phyloP scores from a whole-genome alignment of 768 basidiomycete species.

The Coprinellus micaceus region DNA sequence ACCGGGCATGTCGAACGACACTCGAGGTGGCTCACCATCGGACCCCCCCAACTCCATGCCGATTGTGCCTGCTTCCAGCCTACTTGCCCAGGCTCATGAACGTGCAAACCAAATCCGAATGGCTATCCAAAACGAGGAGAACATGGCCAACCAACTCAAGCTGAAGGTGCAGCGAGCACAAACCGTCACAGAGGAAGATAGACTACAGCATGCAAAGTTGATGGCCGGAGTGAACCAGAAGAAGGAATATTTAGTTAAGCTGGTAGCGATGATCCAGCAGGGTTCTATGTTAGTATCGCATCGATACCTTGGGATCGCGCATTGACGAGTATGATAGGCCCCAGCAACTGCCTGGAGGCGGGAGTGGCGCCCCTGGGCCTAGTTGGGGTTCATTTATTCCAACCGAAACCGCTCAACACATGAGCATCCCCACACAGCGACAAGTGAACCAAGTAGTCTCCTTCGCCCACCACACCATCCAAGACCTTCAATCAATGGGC shows the following conservation, averaged over 20 bases:
- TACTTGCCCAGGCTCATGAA: background rate
- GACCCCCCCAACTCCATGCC: conserved; percentile 29
- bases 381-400: conserved; percentile 23
- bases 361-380: background rate
- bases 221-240: conserved; percentile 26
- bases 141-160: conserved; percentile 1
- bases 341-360: conserved; percentile 5
- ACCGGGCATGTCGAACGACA: conserved; percentile 40
- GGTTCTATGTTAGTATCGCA: background rate
- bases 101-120: conserved; percentile 6
- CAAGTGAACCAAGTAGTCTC: too few relatives aligned
- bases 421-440: too few relatives aligned
- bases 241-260: conserved; percentile 38
- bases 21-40: conserved; percentile 47
- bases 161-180: background rate
- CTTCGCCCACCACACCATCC: conserved; percentile 41
- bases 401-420: too few relatives aligned
- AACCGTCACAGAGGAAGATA: too few relatives aligned
- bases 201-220: conserved; percentile 14
- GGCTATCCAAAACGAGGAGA: conserved; percentile 13
- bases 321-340: background rate
- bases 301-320: background rate
- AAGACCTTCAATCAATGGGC: conserved; percentile 51
- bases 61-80: conserved; percentile 9
- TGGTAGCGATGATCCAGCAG: conserved; percentile 17